Conservation (phyloP, 2,329 filamentous ascomycete species). For the Neofusicoccum laricinum region DNA sequence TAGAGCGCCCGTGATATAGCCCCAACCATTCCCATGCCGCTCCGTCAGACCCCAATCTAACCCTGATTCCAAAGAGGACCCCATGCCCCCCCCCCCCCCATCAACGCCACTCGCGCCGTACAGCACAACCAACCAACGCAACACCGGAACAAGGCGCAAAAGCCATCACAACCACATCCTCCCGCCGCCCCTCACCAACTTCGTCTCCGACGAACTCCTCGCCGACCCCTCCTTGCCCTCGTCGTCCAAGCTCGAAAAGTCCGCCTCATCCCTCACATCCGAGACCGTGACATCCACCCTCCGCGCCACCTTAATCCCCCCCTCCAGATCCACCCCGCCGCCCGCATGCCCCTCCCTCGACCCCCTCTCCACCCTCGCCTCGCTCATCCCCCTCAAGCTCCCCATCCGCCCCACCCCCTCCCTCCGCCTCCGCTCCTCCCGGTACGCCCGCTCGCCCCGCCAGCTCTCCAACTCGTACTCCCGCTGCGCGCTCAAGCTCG, state of each 20-base stretch:
- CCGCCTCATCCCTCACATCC: background rate
- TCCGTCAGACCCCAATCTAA: no score
- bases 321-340: background rate
- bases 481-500: background rate
- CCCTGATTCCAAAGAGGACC: no score
- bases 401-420: background rate
- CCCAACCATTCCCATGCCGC: no score
- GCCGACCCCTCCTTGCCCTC: background rate
- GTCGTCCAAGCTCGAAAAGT: background rate
- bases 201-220: background rate
- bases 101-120: no score
- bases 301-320: slow-evolving; percentile 3
- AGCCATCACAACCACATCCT: background rate
- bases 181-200: background rate
- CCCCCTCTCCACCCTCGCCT: background rate
- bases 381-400: background rate
- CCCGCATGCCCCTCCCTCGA: background rate
- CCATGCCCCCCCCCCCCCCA: no score
- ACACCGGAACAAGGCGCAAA: background rate
- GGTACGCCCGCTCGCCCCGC: background rate
- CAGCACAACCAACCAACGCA: no score
- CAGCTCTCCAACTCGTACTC: background rate
- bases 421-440: background rate
- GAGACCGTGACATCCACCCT: background rate
- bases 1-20: no score